Evolutionary conservation across 306 rosid genomes (phyloP), one percentile per base, ranked within the genome.

Genomic region (Arachis hypogaea): DNA sequence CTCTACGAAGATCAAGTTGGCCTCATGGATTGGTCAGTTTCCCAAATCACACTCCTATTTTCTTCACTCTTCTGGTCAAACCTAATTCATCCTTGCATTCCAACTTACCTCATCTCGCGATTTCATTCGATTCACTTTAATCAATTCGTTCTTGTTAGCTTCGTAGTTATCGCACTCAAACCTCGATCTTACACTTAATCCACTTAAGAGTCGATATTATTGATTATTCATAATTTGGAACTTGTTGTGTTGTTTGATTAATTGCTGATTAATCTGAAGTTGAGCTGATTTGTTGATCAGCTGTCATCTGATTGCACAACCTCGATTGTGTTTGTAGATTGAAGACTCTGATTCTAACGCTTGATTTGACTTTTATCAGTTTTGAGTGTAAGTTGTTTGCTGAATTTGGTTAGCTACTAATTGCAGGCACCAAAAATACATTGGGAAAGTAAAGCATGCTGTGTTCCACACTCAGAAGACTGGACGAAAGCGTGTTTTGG

Each of bases 1-100:
- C 86, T 95, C 2, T 88, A 82, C 82, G 92, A 92, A 87, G 99
- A 95, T 88, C 99, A 95, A 86, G 91, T 87, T 30, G 99, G 98
- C 60, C 99, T 92, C 68, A 84, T 88, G 91, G 99, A 92, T 79
- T 95, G 99, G 99, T 95, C 57, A 74, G 73, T 85, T 75, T 52
- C 8, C 11, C 11, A 81, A 47, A 56, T 68, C 69, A 29, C 69
- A 29, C 74, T 73, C 79, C n/a, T 16, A 3, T 60, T 47, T 69
- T 69, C 14, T 44, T 46, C 76, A 46, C 66, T 38, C 38, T 40
- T 80, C 71, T 33, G 64, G n/a, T 61, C 79, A 55, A 50, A 61
- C 40, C 59, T 58, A 43, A 11, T 11, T 28, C 60, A n/a, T 40
- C 36, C 43, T 54, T 57, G 36, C 56, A 77, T 67, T 30, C 69